These are phyloP conservation scores for Piper betle DNA, from an alignment of 164 flowering plant genomes.

Conservation along the genomic window DNA sequence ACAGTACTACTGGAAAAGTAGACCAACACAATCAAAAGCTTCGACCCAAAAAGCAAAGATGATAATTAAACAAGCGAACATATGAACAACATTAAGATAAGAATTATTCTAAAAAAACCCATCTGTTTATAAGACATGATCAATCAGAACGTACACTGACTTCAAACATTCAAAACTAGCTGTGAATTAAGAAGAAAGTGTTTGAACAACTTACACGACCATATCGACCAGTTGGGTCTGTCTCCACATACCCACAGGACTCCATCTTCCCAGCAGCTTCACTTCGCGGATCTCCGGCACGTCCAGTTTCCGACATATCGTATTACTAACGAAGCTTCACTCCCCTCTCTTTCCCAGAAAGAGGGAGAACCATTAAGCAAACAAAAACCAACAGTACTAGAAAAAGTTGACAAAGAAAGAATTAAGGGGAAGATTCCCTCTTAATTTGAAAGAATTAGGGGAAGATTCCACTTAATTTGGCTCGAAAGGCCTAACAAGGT, in stretches of 20 bases:
- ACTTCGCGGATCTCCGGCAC: constrained; percentile 3
- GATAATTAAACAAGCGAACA: no score
- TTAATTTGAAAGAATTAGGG: not conserved
- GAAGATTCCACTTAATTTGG: not conserved
- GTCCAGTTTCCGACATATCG: no score
- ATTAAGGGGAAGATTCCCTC: not conserved
- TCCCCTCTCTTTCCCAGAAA: not conserved
- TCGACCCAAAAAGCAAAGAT: no score
- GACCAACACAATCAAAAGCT: no score
- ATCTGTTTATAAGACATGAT: no score
- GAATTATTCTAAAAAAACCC: no score
- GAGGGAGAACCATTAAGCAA: not conserved
- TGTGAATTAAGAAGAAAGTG: not conserved
- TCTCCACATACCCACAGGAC: constrained; percentile 36
- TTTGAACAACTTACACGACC: constrained; percentile 60
- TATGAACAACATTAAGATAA: no score
- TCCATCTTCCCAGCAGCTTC: constrained; percentile 17
- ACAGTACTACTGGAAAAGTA: no score
- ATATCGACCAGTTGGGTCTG: constrained; percentile 80
- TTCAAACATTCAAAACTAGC: not conserved
- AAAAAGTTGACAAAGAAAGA: not conserved
- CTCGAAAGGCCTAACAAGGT: not conserved
- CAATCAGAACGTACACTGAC: no score
- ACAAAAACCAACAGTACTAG: not conserved
- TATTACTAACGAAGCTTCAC: not conserved